Evolutionary conservation across 192 early-diverging fungal species (phyloP), one percentile per base, ranked within the genome.

Genomic region (Coemansia sp.): DNA sequence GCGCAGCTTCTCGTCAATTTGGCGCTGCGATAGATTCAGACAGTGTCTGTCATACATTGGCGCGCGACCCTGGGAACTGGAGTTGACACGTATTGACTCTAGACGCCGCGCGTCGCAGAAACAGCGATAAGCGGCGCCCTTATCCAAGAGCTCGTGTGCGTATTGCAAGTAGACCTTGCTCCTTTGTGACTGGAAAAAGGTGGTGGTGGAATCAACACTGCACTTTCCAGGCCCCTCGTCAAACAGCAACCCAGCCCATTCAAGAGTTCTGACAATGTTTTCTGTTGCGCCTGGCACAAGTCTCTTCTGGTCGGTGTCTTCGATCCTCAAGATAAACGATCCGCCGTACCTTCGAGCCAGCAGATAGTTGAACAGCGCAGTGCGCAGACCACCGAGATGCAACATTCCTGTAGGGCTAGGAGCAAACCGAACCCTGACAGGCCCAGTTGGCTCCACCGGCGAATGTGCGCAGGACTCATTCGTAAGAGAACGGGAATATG

Each of bases 341-440:
- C 93, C 94, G 19, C 88, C 86, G 9, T 85, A 83, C 50, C 90
- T 83, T n/a, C 86, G 84, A 3, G 96, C 90, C 15, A 95, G 72
- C 39, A 96, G 79, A 65, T 91, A 94, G 84, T 96, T 96, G 76
- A 92, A 98, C 58, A 98, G 86, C 10, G 94, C 93, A 4, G 96
- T 98, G 32, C 96, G 87, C 52, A 98, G 85, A 10, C 94, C 94
- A 37, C 96, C 96, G 39, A 98, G 87, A 68, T 98, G 96, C 57
- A 98, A 85, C 68, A 90, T 86, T 13, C 96, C 96, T 5, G 96
- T 96, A 6, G 96, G 96, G 50, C 92, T 94, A 6, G 96, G 96
- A 16, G 96, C 96, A 71, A 98, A 98, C 19, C 96, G 87, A 18
- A 94, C 94, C 26, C 94, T 83, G 19, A 86, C 89, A 9, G 86